Evolutionary conservation across 805 yeast species (phyloP).

Genomic region (Candida odintsovae): DNA sequence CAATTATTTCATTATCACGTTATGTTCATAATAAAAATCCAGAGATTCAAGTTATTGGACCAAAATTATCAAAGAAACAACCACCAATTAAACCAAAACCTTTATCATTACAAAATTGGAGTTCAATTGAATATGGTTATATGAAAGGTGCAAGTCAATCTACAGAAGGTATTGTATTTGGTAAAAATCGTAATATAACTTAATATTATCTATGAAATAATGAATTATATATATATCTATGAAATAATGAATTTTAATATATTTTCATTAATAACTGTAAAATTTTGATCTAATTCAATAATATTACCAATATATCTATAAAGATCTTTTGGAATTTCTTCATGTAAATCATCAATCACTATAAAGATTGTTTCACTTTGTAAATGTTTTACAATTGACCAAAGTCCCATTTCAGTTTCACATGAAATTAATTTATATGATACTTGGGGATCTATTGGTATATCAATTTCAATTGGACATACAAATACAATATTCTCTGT

Average conservation of each 20-base stretch:
- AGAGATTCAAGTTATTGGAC: constrained; percentile 49
- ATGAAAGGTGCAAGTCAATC: constrained; percentile 52
- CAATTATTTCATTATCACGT: constrained; percentile 69
- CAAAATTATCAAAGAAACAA: constrained; percentile 43
- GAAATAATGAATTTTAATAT: constrained; percentile 17
- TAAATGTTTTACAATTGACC: constrained; percentile 51
- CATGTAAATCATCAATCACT: constrained; percentile 22
- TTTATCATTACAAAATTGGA: constrained; percentile 40
- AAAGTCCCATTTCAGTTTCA: constrained; percentile 42
- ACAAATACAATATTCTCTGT: constrained; percentile 29
- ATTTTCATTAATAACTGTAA: constrained; percentile 18
- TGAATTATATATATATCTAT: constrained; percentile 5
- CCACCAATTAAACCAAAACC: constrained; percentile 50
- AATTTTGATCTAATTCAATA: constrained; percentile 20
- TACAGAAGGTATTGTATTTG: constrained; percentile 49
- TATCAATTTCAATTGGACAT: constrained; percentile 26
- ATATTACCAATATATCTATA: constrained; percentile 26
- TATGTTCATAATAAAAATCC: constrained; percentile 53
- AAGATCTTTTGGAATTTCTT: constrained; percentile 25
- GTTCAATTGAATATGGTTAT: constrained; percentile 53
- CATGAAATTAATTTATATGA: constrained; percentile 27
- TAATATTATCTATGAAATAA: constrained; percentile 9
- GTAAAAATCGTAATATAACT: constrained; percentile 42
- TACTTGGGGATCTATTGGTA: constrained; percentile 28
- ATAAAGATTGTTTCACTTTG: constrained; percentile 30